Evolutionary conservation across 192 early-diverging fungal species (phyloP).

Genomic region (Jimgerdemannia lactiflua): DNA sequence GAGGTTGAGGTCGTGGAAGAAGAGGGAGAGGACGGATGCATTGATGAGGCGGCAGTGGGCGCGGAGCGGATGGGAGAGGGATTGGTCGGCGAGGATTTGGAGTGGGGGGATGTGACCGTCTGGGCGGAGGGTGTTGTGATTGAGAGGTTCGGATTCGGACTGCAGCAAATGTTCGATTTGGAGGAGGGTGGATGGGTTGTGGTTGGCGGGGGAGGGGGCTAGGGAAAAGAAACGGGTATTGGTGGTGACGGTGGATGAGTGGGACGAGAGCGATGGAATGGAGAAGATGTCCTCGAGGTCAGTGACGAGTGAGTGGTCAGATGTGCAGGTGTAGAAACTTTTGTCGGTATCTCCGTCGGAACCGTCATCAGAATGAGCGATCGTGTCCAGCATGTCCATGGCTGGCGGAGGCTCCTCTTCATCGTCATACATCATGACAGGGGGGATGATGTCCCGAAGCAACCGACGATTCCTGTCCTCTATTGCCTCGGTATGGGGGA

Average conservation of each 20-base stretch:
- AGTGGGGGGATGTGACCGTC: conserved; percentile 27
- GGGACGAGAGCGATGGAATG: neutral
- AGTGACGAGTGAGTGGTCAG: neutral
- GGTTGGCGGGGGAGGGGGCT: conserved; percentile 3
- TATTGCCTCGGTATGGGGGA: neutral
- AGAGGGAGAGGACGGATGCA: conserved; percentile 41
- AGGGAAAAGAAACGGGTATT: conserved; percentile 16
- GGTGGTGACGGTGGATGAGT: conserved; percentile 11
- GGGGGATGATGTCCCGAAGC: neutral
- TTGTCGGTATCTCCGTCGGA: neutral
- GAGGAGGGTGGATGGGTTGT: conserved; percentile 15
- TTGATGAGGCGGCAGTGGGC: conserved; percentile 30
- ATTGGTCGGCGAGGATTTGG: conserved; percentile 18
- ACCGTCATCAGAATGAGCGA: neutral
- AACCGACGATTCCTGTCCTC: neutral
- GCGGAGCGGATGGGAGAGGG: conserved; percentile 25
- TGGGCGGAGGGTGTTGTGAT: neutral
- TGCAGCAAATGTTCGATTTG: conserved; percentile 19
- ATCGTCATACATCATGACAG: neutral
- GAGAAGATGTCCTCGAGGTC: neutral
- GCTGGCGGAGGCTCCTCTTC: neutral
- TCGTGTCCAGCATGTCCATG: neutral
- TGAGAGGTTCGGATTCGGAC: neutral
- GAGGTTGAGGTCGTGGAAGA: conserved; percentile 42
- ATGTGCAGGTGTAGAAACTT: neutral